Percentiles rank a stretch among this genome's conserved stretches.
phyloP scores from a whole-genome alignment of 2,329 filamentous ascomycete species.

The Arthroderma sp. region DNA sequence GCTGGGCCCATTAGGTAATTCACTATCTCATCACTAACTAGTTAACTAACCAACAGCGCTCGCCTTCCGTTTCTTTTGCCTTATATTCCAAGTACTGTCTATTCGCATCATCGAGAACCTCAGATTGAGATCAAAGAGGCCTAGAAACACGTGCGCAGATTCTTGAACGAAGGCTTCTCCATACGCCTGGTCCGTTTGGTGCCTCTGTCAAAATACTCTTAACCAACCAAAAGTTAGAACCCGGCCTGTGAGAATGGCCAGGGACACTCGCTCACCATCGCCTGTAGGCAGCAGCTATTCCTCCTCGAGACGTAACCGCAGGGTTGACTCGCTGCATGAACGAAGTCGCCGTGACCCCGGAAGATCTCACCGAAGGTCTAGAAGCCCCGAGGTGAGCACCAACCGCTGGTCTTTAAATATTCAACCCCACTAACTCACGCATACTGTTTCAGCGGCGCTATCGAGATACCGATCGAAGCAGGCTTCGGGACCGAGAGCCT shows the following conservation, averaged over 20 bases:
- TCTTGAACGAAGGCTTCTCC: too few species aligned
- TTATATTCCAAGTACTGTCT: too few species aligned
- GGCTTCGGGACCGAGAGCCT: constrained; percentile 44
- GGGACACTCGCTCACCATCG: constrained; percentile 73
- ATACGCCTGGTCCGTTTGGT: not conserved
- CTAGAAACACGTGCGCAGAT: not conserved
- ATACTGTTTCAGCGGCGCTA: constrained; percentile 42
- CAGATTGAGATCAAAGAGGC: too few species aligned
- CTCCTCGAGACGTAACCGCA: constrained; percentile 51
- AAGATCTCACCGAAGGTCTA: constrained; percentile 33
- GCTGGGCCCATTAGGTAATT: too few species aligned
- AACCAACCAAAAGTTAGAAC: constrained; percentile 11
- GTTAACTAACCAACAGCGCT: too few species aligned
- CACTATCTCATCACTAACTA: too few species aligned
- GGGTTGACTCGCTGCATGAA: constrained; percentile 41
- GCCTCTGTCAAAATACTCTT: not conserved
- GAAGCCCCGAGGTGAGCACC: constrained; percentile 35
- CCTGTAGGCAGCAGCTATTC: constrained; percentile 74
- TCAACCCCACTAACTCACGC: not conserved
- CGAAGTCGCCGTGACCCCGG: constrained; percentile 39
- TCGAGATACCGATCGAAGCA: constrained; percentile 37
- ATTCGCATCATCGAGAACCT: too few species aligned
- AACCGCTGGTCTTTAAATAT: not conserved
- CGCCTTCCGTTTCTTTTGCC: too few species aligned
- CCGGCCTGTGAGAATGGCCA: constrained; percentile 46